Evolutionary conservation across 192 early-diverging fungal species (phyloP).

Genomic region (Podila verticillata): DNA sequence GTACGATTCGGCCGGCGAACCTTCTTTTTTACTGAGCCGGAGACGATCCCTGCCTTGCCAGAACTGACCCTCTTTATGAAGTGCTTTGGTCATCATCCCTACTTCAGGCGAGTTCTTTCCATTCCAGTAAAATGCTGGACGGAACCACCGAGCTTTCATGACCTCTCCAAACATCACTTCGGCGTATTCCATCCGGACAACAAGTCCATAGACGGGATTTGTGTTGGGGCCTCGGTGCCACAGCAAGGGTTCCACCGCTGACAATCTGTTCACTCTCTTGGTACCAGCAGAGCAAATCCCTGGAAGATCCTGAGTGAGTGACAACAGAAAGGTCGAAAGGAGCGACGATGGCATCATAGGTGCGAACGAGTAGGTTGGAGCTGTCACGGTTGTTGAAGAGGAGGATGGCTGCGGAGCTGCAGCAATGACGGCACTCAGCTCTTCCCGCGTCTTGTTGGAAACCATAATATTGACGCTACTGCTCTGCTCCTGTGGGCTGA

Average conservation of each 20-base stretch:
- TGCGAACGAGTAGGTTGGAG: constrained; percentile 53
- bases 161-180: constrained; percentile 50
- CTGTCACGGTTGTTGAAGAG: neutral
- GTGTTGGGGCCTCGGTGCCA: constrained; percentile 72
- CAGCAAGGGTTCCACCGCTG: constrained; percentile 49
- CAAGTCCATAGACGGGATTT: constrained; percentile 66
- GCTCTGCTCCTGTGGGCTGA: neutral
- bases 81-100: neutral
- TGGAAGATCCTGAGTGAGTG: constrained; percentile 50
- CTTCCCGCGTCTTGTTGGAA: constrained; percentile 27
- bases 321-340: constrained; percentile 46
- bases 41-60: constrained; percentile 55
- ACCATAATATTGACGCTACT: constrained; percentile 28
- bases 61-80: constrained; percentile 55
- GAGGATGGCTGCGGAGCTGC: neutral
- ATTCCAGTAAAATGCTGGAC: constrained; percentile 68
- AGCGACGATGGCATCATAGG: constrained; percentile 57
- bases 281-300: constrained; percentile 57
- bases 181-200: constrained; percentile 64
- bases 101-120: constrained; percentile 58
- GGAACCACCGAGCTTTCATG: constrained; percentile 53
- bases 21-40: constrained; percentile 63
- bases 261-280: constrained; percentile 31
- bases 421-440: constrained; percentile 14
- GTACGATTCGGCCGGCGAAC: constrained; percentile 66